Base-by-base conservation (phyloP, 1,284 basidiomycete species). In the Gymnopus androsaceus region DNA sequence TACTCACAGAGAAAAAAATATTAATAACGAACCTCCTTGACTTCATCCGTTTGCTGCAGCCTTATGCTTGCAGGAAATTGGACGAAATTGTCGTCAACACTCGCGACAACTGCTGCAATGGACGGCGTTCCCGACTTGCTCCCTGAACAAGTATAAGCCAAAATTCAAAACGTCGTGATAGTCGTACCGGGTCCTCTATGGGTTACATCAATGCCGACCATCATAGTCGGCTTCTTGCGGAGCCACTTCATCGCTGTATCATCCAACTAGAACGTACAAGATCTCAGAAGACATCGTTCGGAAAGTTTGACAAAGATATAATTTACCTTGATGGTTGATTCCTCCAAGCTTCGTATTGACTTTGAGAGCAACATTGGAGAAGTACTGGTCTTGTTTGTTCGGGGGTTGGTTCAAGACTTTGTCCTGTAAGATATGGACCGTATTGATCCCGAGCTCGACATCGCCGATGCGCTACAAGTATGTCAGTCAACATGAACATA, bases 341-440 rank as follows among this genome's bases (percentile, higher is more conserved):
- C 91, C 91, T 2, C 88, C 87, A 1, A 92, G 80, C 69, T 93
- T 93, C 30, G 82, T 82, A 63, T 93, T 93, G 12, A 89, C 77
- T 52, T 82, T 81, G 46, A 82, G 64, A 1, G 84, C 83, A 17
- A 90, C 81, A 61, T 90, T 92, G 4, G 88, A 86, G 59, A 89
- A 82, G 68, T 92, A 92, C 62, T 90, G 87, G 56, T 87, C 84
- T 63, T 87, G 84, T 61, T 82, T 81, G 54, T 63, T 76, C 27
- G 31, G 37, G 15, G 45, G 27, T 21, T 42, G 23, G 9, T 68
- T 69, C 9, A 84, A 66, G n/a, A 85, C 85, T 64, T 88, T 90
- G 5, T 64, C 63, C 4, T 85, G 69, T 27, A 82, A 76, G 80
- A 89, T 85, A 63, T 83, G 82, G 12, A 87, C 70, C 0, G 88